Base-by-base conservation (phyloP, 805 yeast genomes). In the Babjeviella inositovora region DNA sequence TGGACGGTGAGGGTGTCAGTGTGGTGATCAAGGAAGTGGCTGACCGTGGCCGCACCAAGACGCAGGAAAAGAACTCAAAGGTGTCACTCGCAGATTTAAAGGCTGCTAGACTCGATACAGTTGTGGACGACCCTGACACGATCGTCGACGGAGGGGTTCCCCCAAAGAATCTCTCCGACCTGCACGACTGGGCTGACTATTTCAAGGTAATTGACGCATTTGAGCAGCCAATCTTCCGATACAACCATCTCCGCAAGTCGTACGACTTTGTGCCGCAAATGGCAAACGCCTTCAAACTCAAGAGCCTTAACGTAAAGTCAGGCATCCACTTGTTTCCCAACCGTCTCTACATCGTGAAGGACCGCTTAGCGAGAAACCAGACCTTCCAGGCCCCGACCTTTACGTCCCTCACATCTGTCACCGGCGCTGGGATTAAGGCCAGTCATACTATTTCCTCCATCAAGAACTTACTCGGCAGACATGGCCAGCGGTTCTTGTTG, bases 391-490 rank as follows among this genome's bases (percentile, higher is more conserved):
- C 60, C 17, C 41, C 63, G 5, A 41, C 63, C 8, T 49, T 47
- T 27, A 44, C 57, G 11, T 45, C 62, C 21, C 37, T 56, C 5
- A 56, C 63, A 7, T 55, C 65, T n/a, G 40, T 62, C 21, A 46
- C 50, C 26, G 39, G 49, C 13, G 25, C 41, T 5, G 25, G 27
- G 17, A 34, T 22, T 22, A 34, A 9, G 15, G 28, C 30, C 1
- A 42, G 43, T 26, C 50, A 51, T 21, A 47, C 60, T 11, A 31
- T 45, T 21, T 40, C 52, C 1, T 44, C 53, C 1, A 70, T 90
- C 25, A 85, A 85, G 37, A 85, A 85, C 43, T 51, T 90, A 28
- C 43, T 90, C 14, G 99, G 98, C 15, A 53, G 94, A 25, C 77
- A 76, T 35, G 87, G 87, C 4, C 57, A 65, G 25, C 58, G 67